Evolutionary conservation across 1,284 basidiomycete species (phyloP), one percentile per base, ranked within the genome.

Genomic region (Caloboletus inedulis): DNA sequence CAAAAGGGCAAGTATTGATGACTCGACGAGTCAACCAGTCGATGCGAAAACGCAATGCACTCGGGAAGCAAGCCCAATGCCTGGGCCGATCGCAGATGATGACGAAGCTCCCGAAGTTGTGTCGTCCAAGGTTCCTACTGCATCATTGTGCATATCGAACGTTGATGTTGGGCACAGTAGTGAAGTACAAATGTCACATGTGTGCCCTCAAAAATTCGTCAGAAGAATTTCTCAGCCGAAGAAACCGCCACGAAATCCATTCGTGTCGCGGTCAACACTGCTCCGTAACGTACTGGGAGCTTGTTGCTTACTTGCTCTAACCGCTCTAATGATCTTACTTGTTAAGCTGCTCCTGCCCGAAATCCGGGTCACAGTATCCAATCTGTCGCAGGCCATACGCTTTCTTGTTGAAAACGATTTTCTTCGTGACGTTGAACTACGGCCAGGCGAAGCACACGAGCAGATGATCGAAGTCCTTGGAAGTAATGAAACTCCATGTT

Each of bases 351-450:
- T 98, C 7, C 76, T 88, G 19, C 89, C 88, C 12, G 95, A 98
- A 64, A 94, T 98, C 46, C 83, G 87, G 27, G 82, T 93, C 63
- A 95, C 96, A 0, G 80, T 97, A 5, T 93, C 91, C 3, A 95
- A 97, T 68, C 77, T 98, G 2, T 92, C 94, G 0, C 96, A 98
- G 70, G 91, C 91, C 3, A 91, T 98, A 62, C 85, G 85, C 31
- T 99, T 98, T 70, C 71, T 98, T 14, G 92, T 93, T 3, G 89
- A 92, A 57, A 99, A 99, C 61, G 85, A 94, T 62, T 95, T 96
- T 73, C 74, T 99, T 14, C 74, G 80, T 43, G 80, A 82, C 43
- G 93, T 98, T 1, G 96, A 98, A 70, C 71, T 89, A 19, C 79
- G 79, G 42, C 84, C 87, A 13, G 96, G 95, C 0, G 82, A 94